phyloP scores from a whole-genome alignment of 768 basidiomycete genomes.

The Tulasnella sp. region DNA sequence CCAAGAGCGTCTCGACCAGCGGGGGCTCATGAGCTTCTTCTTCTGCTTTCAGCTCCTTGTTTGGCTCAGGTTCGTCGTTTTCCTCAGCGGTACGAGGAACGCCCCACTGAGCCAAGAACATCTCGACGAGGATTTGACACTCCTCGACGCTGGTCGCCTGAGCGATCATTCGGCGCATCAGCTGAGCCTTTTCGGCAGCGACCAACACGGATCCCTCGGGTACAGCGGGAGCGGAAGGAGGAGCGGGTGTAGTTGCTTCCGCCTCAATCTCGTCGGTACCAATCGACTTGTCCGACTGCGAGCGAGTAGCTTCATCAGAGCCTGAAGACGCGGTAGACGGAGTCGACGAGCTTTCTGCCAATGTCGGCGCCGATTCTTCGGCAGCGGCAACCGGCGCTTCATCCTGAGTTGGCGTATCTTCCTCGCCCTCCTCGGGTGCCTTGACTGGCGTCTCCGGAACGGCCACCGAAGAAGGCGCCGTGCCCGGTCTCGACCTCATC shows the following conservation, averaged over 20 bases:
- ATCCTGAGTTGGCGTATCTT: not conserved
- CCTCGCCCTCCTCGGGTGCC: not conserved
- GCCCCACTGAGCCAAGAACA: slow-evolving; percentile 59
- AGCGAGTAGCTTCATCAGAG: not conserved
- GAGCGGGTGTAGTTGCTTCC: not conserved
- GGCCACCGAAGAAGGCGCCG: not conserved
- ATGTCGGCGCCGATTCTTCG: not conserved
- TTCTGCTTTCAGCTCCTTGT: not conserved
- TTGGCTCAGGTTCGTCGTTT: not conserved
- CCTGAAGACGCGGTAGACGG: not conserved
- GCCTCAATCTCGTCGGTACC: not conserved
- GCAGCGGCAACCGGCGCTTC: not conserved
- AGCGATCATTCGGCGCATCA: slow-evolving; percentile 56
- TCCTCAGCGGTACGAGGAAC: slow-evolving; percentile 27
- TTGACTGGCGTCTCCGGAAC: not conserved
- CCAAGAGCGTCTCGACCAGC: slow-evolving; percentile 15
- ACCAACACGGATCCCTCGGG: not conserved
- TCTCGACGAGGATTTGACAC: slow-evolving; percentile 74
- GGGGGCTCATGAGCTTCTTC: slow-evolving; percentile 3
- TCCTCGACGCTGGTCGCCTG: slow-evolving; percentile 67
- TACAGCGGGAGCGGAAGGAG: not conserved
- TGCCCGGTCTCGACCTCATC: not conserved
- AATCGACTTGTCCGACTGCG: not conserved
- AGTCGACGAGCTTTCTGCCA: not conserved
- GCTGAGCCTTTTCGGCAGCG: slow-evolving; percentile 35